Base-by-base conservation (phyloP, 805 yeast genomes). In the Wickerhamomyces xylosicus region DNA sequence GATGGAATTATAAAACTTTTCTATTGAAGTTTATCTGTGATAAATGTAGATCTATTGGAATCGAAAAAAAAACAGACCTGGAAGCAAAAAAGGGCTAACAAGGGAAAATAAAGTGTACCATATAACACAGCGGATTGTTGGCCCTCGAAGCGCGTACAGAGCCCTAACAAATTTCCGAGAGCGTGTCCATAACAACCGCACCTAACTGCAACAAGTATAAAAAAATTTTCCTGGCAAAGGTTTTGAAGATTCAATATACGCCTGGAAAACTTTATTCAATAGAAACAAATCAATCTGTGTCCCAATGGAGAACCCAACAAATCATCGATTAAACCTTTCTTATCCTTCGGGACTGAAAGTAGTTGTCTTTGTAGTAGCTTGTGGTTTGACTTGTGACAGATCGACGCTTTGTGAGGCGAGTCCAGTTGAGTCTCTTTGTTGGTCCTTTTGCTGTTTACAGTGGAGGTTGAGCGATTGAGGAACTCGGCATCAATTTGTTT, bases 401-500 rank as follows among this genome's bases (percentile, higher is more conserved):
- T 77, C 84, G 83, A 74, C 83, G 82, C 85, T 67, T 21, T 43
- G 61, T 38, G 56, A 43, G 55, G 58, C 58, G 51, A 54, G 61
- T 49, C 43, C 41, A 41, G 49, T 54, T 57, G 52, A 42, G 28
- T 33, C 35, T 22, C n/a, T 34, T 17, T 43, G 44, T 49, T 54
- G 52, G 57, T 46, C 51, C 49, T 48, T n/a, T 41, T 47, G 16
- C 16, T 6, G 33, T 35, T 32, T 27, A 21, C 10, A 10, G 25
- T 17, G 57, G 65, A 58, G 67, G 73, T 72, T 63, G 76, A 74
- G 79, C 80, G 68, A 62, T 52, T 71, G 57, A 61, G 61, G 53
- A 54, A 53, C 56, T 44, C 42, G 39, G 19, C 41, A 33, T 39
- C 33, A 38, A 34, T 44, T 46, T 46, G 41, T 63, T 83, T 73